Evolutionary conservation across 2,329 filamentous ascomycete genomes (phyloP).

Genomic region (Trichoderma breve): DNA sequence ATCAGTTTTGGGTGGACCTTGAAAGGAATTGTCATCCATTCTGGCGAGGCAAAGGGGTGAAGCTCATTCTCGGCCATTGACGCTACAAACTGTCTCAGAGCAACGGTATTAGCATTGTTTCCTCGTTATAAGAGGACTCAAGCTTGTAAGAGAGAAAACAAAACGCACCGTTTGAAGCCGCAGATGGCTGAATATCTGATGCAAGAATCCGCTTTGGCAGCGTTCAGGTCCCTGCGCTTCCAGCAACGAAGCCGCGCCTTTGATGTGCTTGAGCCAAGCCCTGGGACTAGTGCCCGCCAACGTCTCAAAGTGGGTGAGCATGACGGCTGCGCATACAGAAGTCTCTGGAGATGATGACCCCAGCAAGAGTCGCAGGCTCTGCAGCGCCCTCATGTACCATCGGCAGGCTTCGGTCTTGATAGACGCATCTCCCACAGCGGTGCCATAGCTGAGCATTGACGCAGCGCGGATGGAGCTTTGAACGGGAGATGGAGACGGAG

Average conservation of each 20-base stretch:
- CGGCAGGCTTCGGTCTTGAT: constrained; percentile 20
- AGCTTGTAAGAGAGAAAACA: rapidly evolving
- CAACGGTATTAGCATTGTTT: background rate
- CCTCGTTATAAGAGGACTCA: background rate
- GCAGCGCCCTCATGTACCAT: constrained; percentile 21
- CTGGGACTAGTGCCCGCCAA: constrained; percentile 16
- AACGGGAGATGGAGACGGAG: background rate
- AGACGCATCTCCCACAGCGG: background rate
- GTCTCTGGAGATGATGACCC: background rate
- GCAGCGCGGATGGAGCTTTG: constrained; percentile 19
- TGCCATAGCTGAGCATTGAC: constrained; percentile 21
- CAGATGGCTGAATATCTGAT: constrained; percentile 21
- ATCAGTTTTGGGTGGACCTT: constrained; percentile 43
- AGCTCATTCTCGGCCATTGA: constrained; percentile 20
- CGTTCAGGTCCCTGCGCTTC: constrained; percentile 15
- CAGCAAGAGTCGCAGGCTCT: background rate
- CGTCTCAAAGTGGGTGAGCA: constrained; percentile 24
- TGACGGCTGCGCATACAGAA: constrained; percentile 21
- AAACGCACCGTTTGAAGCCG: constrained; percentile 20
- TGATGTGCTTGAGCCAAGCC: constrained; percentile 19
- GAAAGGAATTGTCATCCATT: constrained; percentile 48
- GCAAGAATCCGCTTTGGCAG: constrained; percentile 21
- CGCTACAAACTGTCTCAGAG: constrained; percentile 16
- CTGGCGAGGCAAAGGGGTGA: constrained; percentile 39
- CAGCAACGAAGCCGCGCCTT: constrained; percentile 18